Evolutionary conservation across 1,284 basidiomycete genomes (phyloP), one percentile per base, ranked within the genome.

Genomic region (Heterobasidion parviporum): DNA sequence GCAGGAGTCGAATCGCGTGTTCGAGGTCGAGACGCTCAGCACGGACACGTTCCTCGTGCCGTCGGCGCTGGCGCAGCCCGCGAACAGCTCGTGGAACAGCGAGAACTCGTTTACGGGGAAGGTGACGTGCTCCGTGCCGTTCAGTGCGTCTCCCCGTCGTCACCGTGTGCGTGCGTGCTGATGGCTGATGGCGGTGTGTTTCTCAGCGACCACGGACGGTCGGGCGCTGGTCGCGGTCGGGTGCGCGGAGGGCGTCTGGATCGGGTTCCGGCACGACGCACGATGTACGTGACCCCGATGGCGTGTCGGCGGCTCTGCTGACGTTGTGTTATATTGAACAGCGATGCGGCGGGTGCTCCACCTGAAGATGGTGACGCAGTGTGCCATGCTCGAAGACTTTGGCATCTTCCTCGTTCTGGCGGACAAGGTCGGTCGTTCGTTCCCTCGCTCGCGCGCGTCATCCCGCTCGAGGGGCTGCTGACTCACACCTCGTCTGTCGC

Each of bases 191-290:
- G 3, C 3, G 26, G 3, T 4, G 26, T 50, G 33, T 36, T 34
- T 41, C 5, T 6, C 59, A 92, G 89, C 79, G 54, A 93, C 93
- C 2, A 77, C 82, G 6, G 93, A 98, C 67, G 85, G 89, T 5
- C 82, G 92, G 47, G 81, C 82, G 2, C 77, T 98, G 15, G 87
- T 98, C 16, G 94, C 95, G 0, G 87, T 98, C 61, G 95, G 95
- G 18, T 97, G 94, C 69, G 87, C 91, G 0, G 93, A 98, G 65
- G 96, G 96, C 41, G 92, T 98, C 2, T 98, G 94, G 92, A 96
- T 98, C 61, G 96, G 95, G 0, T 87, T 97, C 69, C 81, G 92
- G 35, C 88, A 92, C 63, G 89, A 96, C 67, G 86, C 94, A 0
- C 74, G 78, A 67, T 95, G 88, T 89, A 67, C 66, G 87, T 65